These are phyloP conservation scores for Deinandra increscens DNA, from an alignment of 129 eudicot species.

Conservation along the genomic window DNA sequence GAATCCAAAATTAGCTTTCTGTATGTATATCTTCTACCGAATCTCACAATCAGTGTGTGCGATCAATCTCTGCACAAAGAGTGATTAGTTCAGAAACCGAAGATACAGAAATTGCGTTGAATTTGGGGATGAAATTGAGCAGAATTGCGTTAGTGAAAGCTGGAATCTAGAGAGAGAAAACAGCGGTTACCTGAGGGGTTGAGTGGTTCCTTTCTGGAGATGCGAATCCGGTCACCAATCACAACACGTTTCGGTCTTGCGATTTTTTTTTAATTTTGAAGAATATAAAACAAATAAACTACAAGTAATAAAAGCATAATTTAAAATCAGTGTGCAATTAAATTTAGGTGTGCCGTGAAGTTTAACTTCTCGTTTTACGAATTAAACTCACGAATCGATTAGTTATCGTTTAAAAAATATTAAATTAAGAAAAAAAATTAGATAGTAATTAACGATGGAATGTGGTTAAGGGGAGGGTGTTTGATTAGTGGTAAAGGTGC, in stretches of 20 bases:
- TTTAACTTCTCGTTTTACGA: no score
- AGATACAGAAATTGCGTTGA: background rate
- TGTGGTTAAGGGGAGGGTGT: no score
- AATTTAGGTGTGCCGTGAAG: no score
- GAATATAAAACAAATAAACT: no score
- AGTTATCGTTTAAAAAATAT: no score
- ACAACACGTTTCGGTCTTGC: conserved; percentile 19
- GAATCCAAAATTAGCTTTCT: conserved; percentile 1
- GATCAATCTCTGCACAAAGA: background rate
- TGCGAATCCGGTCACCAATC: conserved; percentile 23
- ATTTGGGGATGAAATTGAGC: conserved; percentile 13
- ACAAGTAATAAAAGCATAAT: no score
- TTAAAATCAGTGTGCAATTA: no score
- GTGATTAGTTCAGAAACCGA: background rate
- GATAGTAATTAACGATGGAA: no score
- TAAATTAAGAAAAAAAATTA: no score
- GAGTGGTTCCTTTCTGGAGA: conserved; percentile 37
- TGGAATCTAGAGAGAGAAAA: conserved; percentile 22
- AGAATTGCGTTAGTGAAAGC: background rate
- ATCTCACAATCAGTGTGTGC: conserved; percentile 4
- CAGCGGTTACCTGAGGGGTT: conserved; percentile 22
- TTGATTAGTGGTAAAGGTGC: no score
- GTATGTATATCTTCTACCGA: background rate
- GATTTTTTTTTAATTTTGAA: no score
- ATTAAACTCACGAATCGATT: no score